Evolutionary conservation across 805 yeast genomes (phyloP).

Genomic region (Dipodascus albidus): DNA sequence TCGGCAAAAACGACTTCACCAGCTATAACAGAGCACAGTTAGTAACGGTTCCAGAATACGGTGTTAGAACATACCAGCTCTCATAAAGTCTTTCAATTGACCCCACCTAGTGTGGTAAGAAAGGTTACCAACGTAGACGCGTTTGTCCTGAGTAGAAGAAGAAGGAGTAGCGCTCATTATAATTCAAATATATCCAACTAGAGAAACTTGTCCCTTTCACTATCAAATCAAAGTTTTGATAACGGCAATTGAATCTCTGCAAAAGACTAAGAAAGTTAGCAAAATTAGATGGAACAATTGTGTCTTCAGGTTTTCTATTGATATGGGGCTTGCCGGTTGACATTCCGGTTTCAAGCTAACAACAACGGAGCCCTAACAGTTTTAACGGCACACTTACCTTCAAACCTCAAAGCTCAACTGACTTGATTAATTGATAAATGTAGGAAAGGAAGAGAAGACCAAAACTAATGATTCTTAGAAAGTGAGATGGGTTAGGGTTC

Average conservation of each 20-base stretch:
- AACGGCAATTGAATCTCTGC: background rate
- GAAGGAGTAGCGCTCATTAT: constrained; percentile 1
- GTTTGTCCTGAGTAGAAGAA: constrained; percentile 25
- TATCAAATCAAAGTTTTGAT: background rate
- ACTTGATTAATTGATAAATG: background rate
- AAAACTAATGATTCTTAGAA: background rate
- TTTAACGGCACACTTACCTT: background rate
- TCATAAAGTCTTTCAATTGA: constrained; percentile 28
- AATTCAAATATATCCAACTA: constrained; percentile 1
- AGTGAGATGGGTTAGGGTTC: background rate
- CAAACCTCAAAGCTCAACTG: background rate
- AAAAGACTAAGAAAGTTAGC: background rate
- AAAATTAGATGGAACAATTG: background rate
- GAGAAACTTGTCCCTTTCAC: background rate
- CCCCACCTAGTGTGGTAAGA: constrained; percentile 29
- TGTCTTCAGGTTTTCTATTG: no score
- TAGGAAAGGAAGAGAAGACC: background rate
- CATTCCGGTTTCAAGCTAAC: no score
- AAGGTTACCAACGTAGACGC: constrained; percentile 34
- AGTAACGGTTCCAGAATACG: background rate
- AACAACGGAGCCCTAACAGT: no score
- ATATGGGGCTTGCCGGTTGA: no score
- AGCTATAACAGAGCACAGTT: constrained; percentile 19
- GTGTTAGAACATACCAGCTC: constrained; percentile 7
- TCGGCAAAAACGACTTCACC: constrained; percentile 74